Conservation (phyloP, 768 basidiomycete genomes). For the Flagelloscypha sp. region DNA sequence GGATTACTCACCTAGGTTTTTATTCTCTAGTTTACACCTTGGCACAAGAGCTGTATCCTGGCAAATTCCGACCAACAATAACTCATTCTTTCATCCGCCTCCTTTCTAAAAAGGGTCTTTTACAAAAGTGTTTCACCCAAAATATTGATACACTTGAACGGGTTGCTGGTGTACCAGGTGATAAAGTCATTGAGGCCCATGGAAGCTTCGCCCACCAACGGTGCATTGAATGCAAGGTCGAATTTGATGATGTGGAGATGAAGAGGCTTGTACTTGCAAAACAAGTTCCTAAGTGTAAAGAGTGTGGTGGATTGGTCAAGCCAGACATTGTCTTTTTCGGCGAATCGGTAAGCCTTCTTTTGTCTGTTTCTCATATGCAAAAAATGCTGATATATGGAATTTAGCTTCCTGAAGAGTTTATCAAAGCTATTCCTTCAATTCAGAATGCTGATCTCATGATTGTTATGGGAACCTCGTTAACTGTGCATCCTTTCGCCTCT, state of each 20-base stretch:
- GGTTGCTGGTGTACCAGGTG: slow-evolving; percentile 63
- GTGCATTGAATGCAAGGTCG: slow-evolving; percentile 65
- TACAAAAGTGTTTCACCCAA: slow-evolving; percentile 80
- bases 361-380: slow-evolving; percentile 1
- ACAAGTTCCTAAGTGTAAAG: slow-evolving; percentile 57
- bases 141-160: slow-evolving; percentile 92
- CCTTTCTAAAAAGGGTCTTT: slow-evolving; percentile 56
- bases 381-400: slow-evolving; percentile 1
- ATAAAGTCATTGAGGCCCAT: slow-evolving; percentile 87
- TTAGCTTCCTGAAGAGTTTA: slow-evolving; percentile 71
- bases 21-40: slow-evolving; percentile 67
- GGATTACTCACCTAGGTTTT: not conserved
- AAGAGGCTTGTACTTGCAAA: slow-evolving; percentile 50
- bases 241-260: slow-evolving; percentile 63
- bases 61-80: slow-evolving; percentile 77
- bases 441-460: slow-evolving; percentile 76
- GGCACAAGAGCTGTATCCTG: slow-evolving; percentile 90
- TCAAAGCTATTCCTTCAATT: slow-evolving; percentile 44
- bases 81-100: slow-evolving; percentile 89
- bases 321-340: slow-evolving; percentile 97
- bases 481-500: slow-evolving; percentile 80
- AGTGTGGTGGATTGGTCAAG: slow-evolving; percentile 71
- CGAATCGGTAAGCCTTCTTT: slow-evolving; percentile 45
- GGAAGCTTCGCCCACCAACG: slow-evolving; percentile 86
- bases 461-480: slow-evolving; percentile 85